Conservation (phyloP, 2,329 filamentous ascomycete species). For the Pseudogymnoascus sp. region DNA sequence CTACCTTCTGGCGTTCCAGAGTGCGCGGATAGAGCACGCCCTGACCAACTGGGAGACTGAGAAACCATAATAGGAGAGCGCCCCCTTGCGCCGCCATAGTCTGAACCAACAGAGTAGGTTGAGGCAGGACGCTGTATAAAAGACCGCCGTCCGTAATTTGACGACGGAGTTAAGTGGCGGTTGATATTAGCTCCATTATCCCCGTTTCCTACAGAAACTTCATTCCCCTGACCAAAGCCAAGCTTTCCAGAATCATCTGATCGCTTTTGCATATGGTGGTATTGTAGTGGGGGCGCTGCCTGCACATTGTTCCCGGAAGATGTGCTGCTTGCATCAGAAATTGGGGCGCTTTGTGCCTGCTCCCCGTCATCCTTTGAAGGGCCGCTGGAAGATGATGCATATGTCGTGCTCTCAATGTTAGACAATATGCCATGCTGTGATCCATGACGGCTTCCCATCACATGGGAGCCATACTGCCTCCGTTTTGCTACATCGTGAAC, state of each 20-base stretch:
- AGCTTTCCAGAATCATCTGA: constrained; percentile 31
- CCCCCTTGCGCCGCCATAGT: constrained; percentile 52
- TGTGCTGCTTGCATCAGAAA: constrained; percentile 10
- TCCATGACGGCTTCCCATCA: background rate
- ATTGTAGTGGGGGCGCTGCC: constrained; percentile 48
- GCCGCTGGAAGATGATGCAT: constrained; percentile 16
- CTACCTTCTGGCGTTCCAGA: constrained; percentile 24
- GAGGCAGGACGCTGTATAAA: constrained; percentile 64
- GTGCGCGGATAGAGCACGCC: constrained; percentile 25
- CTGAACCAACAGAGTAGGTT: constrained; percentile 65
- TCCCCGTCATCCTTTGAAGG: background rate
- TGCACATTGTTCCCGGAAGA: constrained; percentile 13
- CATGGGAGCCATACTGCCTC: background rate
- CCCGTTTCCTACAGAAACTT: constrained; percentile 23
- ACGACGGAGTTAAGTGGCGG: constrained; percentile 54
- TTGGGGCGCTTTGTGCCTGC: background rate
- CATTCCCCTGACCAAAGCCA: constrained; percentile 14
- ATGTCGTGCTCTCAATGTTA: constrained; percentile 15
- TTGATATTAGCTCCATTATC: constrained; percentile 45
- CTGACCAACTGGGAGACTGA: constrained; percentile 24
- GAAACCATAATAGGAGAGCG: constrained; percentile 42
- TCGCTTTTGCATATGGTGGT: constrained; percentile 45
- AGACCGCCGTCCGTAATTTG: constrained; percentile 43
- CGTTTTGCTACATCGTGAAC: constrained; percentile 11
- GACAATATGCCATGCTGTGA: constrained; percentile 7